Evolutionary conservation across 352 stramenopile species (phyloP), one percentile per base, ranked within the genome.

Genomic region (Phytophthora cactorum): DNA sequence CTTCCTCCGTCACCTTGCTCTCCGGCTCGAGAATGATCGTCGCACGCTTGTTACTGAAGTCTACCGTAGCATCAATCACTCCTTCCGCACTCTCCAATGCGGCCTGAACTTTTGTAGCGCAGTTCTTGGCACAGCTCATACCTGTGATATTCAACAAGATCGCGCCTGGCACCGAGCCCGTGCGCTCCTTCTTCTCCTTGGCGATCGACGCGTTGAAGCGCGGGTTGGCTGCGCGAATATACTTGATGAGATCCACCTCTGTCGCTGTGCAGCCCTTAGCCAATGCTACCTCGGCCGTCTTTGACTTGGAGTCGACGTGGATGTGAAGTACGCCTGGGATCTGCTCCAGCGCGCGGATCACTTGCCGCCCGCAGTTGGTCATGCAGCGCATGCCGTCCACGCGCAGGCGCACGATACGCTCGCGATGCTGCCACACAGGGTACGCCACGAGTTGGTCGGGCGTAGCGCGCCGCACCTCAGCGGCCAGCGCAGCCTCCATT

Each of bases 331-430:
- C 89, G 29, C 89, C 88, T 1, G 87, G 87, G 50, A 96, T 84
- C 58, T 85, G 73, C 71, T 96, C 86, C 27, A 96, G 67, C 41
- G 89, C 89, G 36, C 78, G 78, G 63, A 95, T 90, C 36, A 96
- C 88, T 45, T 91, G 88, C 10, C 61, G 71, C 7, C 88, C 89
- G 56, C 89, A 96, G 68, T 94, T 96, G 27, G 79, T 94, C 84
- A 95, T 94, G 68, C 89, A 96, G 51, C 87, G 84, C 88, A 96
- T 96, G 17, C 89, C 89, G 12, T 93, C 78, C 47, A 96, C 82
- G 29, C 72, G 72, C 29, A 95, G 73, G 41, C 73, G 80, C 52
- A 95, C 85, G 41, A 93, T 89, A 53, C 87, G 87, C 47, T 95
- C 85, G 59, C 84, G 79, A 56, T 93, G 84, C 56, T 93, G 83